phyloP scores from a whole-genome alignment of 164 flowering plant species.

The Liriodendron chinense region DNA sequence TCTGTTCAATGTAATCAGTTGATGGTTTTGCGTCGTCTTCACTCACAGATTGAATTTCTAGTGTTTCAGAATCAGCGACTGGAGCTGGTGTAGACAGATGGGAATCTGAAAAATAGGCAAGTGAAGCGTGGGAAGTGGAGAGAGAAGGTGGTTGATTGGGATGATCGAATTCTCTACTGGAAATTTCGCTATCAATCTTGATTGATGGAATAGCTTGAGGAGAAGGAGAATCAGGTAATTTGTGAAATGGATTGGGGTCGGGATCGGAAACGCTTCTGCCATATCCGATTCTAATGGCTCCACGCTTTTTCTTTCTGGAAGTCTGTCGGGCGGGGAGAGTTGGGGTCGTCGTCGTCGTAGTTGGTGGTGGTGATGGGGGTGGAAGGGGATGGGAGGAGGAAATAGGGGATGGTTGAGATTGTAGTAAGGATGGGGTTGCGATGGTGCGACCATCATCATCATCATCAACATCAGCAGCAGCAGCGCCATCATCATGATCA shows the following conservation, averaged over 20 bases:
- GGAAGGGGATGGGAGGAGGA: conserved; percentile 6
- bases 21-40: background rate
- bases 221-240: conserved; percentile 1
- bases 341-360: background rate
- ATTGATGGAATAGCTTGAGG: background rate
- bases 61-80: background rate
- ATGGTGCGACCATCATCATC: background rate
- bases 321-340: conserved; percentile 22
- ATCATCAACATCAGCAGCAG: no score
- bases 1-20: background rate
- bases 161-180: no score
- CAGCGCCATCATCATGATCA: background rate
- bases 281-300: conserved; percentile 62
- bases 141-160: no score
- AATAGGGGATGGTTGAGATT: background rate
- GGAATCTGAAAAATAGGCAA: background rate
- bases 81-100: background rate
- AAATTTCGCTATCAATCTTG: no score
- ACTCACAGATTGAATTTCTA: background rate
- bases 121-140: no score
- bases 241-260: background rate
- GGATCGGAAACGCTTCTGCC: conserved; percentile 32
- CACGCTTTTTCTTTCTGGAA: conserved; percentile 59
- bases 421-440: background rate
- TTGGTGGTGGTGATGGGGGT: background rate